These are phyloP conservation scores for Amylocystis lapponica DNA, from an alignment of 768 basidiomycete species.

Conservation along the genomic window DNA sequence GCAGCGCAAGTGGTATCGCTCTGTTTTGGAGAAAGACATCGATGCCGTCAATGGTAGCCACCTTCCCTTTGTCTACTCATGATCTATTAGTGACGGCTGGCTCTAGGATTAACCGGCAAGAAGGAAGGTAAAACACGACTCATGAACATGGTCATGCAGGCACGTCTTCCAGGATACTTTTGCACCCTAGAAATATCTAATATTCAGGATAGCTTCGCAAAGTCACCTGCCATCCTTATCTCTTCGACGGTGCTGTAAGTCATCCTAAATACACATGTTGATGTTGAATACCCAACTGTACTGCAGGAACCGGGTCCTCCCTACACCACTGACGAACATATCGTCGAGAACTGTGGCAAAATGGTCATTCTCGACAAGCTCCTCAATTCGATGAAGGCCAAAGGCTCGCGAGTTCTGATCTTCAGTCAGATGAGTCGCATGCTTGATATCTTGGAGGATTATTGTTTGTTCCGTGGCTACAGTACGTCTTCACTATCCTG, in stretches of 20 bases:
- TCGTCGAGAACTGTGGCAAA: slow-evolving; percentile 91
- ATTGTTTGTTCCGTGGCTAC: slow-evolving; percentile 86
- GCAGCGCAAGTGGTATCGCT: slow-evolving; percentile 98
- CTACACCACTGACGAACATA: slow-evolving; percentile 96
- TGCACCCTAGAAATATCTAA: not conserved
- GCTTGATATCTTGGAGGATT: slow-evolving; percentile 95
- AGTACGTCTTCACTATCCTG: slow-evolving; percentile 45
- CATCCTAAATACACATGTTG: not conserved
- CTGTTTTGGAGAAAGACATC: slow-evolving; percentile 94
- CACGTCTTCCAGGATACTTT: slow-evolving; percentile 26
- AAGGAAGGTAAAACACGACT: slow-evolving; percentile 97
- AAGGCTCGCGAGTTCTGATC: slow-evolving; percentile 93
- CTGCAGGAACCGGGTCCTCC: slow-evolving; percentile 93
- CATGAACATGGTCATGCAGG: slow-evolving; percentile 99
- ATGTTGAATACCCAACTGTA: not conserved
- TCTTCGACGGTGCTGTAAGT: slow-evolving; percentile 86
- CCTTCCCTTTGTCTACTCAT: not conserved
- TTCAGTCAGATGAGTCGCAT: slow-evolving; percentile 99
- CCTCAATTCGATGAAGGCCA: slow-evolving; percentile 77
- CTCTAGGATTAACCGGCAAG: slow-evolving; percentile 83
- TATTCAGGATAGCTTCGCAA: slow-evolving; percentile 51
- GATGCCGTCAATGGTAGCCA: slow-evolving; percentile 90
- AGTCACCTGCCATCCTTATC: slow-evolving; percentile 87
- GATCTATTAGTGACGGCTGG: not conserved
- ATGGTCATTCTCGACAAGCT: slow-evolving; percentile 98